Conservation (phyloP, 306 rosid species). For the Styphnolobium japonicum region DNA sequence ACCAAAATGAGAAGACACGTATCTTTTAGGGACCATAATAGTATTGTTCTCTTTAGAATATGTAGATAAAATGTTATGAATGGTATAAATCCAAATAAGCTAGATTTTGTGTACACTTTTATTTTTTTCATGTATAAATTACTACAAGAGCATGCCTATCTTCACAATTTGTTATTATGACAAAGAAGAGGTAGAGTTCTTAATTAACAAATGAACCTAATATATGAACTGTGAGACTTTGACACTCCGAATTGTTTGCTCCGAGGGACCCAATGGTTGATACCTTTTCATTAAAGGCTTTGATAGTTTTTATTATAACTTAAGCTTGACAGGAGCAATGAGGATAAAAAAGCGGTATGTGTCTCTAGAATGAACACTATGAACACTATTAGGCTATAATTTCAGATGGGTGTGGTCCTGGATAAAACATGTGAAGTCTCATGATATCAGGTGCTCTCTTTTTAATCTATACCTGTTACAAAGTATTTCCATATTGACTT, state of each 20-base stretch:
- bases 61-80: conserved; percentile 1
- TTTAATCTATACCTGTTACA: neutral
- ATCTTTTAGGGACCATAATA: neutral
- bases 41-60: neutral
- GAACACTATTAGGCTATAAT: neutral
- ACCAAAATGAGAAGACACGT: neutral
- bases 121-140: neutral
- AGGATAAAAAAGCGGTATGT: neutral
- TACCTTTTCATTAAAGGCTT: neutral
- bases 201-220: neutral
- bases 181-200: neutral
- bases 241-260: neutral
- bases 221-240: neutral
- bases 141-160: neutral
- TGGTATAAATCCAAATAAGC: neutral
- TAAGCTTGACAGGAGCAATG: neutral
- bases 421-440: conserved; percentile 9
- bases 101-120: neutral
- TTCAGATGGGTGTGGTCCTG: neutral
- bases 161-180: neutral
- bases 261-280: neutral
- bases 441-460: neutral
- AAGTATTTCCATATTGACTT: neutral
- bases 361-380: neutral
- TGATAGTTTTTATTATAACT: neutral